phyloP scores from a whole-genome alignment of 305 asterid species.

The Salvia sclarea region DNA sequence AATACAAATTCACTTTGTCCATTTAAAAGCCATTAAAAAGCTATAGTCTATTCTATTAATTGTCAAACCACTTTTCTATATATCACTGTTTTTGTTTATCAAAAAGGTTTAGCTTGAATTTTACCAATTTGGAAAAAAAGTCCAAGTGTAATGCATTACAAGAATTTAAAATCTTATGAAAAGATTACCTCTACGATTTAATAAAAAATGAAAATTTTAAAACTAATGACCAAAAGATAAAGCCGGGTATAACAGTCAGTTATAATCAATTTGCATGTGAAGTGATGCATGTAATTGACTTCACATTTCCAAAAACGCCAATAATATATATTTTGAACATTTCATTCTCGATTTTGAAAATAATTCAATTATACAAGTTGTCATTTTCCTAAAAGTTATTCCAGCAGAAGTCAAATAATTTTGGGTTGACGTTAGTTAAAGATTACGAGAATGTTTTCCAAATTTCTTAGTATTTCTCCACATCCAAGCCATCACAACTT shows the following conservation, averaged over 20 bases:
- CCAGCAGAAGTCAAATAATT: neutral
- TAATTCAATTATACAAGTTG: neutral
- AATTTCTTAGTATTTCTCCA: neutral
- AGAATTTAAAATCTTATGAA: neutral
- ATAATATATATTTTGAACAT: neutral
- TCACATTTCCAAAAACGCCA: neutral
- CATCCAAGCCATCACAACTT: neutral
- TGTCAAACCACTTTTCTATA: too few relatives aligned
- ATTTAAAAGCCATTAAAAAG: neutral
- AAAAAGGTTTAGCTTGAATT: too few relatives aligned
- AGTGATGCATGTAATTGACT: neutral
- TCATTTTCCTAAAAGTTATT: too few relatives aligned
- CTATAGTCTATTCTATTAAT: neutral
- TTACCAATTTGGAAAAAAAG: neutral
- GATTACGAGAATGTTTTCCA: neutral
- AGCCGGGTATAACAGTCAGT: neutral
- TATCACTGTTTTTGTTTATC: too few relatives aligned
- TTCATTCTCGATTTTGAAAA: too few relatives aligned
- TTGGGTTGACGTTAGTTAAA: neutral
- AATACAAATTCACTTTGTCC: too few relatives aligned
- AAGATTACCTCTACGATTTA: neutral
- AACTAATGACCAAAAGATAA: neutral
- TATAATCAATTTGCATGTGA: neutral
- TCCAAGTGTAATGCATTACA: neutral
- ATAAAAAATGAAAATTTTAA: neutral